phyloP scores from a whole-genome alignment of 179 eudicot genomes.

The Vitellaria paradoxa region DNA sequence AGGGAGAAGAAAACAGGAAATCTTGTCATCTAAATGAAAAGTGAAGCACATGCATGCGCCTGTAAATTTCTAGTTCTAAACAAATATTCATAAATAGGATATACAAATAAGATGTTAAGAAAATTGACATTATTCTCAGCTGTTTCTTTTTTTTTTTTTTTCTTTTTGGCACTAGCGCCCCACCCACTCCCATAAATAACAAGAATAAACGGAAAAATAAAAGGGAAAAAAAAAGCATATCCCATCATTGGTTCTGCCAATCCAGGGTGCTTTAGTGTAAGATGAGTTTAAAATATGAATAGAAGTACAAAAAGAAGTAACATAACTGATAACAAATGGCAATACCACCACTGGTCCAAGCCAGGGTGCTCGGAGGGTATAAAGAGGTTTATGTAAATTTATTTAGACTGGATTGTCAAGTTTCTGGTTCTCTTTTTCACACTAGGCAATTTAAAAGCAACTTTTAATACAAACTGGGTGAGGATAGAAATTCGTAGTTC shows the following conservation, averaged over 20 bases:
- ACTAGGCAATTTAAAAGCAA: neutral
- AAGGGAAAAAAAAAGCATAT: too few species aligned
- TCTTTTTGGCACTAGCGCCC: too few species aligned
- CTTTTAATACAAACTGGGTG: neutral
- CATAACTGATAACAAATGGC: neutral
- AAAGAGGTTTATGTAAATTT: neutral
- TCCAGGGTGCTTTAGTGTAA: too few species aligned
- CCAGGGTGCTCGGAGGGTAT: neutral
- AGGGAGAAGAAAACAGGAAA: conserved; percentile 1
- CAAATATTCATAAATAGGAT: neutral
- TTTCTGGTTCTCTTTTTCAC: neutral
- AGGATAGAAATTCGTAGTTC: neutral
- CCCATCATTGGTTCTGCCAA: too few species aligned
- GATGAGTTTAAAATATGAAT: neutral
- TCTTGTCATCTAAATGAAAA: neutral
- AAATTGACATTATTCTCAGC: too few species aligned
- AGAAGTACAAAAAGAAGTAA: neutral
- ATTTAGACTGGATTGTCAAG: neutral
- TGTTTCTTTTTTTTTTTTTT: too few species aligned
- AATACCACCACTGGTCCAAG: neutral
- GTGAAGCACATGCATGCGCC: too few species aligned
- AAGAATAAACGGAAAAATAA: too few species aligned
- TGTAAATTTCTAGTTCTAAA: neutral
- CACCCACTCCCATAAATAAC: too few species aligned
- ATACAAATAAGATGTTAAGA: too few species aligned